Evolutionary conservation across 306 rosid genomes (phyloP), one percentile per base, ranked within the genome.

Genomic region (Arachis stenosperma): DNA sequence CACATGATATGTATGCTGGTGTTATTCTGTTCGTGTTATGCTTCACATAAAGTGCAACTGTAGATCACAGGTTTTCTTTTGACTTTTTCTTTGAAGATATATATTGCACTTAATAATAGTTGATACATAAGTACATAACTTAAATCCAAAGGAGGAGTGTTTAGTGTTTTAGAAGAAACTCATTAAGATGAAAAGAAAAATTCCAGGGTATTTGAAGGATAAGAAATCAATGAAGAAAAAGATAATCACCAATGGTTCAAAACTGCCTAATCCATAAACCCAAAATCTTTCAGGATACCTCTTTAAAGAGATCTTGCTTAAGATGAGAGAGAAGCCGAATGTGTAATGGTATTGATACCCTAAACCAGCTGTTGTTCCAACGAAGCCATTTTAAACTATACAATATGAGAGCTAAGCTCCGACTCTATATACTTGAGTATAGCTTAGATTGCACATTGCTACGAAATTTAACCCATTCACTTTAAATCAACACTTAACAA

Each of bases 81-180:
- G 15, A 53, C 78, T 48, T 69, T 75, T 53, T 60, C 64, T 56
- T 22, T 64, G 51, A 65, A 61, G 5, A 37, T 62, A 46, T 63
- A 67, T 62, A 44, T 73, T 58, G 58, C 63, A 33, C 17, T 59
- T 67, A 52, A 50, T 62, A 76, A 63, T 70, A 67, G 76, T 53
- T 33, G 12, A 30, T 62, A 2, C 68, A 6, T 44, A 27, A 27
- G 59, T 30, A 37, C 37, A 39, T 39, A 54, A 12, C 58, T 40
- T 75, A 63, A 63, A 51, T 39, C 61, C n/a, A 61, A 12, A 54
- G 61, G 42, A 39, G 43, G 8, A 30, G 65, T 69, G 10, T 33
- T 56, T 13, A 56, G 29, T 55, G 3, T 12, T n/a, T 51, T 51
- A 13, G 66, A 60, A 33, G 47, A 53, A 77, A 54, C 10, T 17